Evolutionary conservation across 306 rosid genomes (phyloP), one percentile per base, ranked within the genome.

Genomic region (Quercus bicolor): DNA sequence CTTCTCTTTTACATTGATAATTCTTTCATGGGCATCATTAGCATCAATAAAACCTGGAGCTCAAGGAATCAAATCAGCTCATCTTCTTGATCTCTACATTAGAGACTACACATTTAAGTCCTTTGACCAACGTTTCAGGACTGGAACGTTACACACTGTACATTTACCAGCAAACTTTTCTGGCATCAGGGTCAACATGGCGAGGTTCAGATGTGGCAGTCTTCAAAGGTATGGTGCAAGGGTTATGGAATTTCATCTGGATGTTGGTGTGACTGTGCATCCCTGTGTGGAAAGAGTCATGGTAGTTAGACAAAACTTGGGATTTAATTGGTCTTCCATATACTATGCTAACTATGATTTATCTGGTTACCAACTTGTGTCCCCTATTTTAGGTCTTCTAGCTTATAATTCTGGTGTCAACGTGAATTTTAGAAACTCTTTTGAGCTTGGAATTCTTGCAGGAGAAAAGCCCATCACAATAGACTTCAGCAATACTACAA

Each of bases 211-310:
- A 71, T 95, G 99, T 73, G 98, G 99, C 3, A 95, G 99, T 86
- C 83, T 95, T 68, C 79, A 84, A 72, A 81, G 96, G 86, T 95
- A 95, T 33, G 99, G 99, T 40, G 94, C 98, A 1, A 59, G 82
- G 40, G 80, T 95, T 13, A 89, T 88, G 81, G 98, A 95, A 69
- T 95, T 95, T 29, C 90, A 79, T 81, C 87, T 95, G 7, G 83
- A 78, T 70, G 48, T 77, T 31, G 99, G 96, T 61, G 90, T 93
- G n/a, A 77, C 83, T 15, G 85, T 91, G 11, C 86, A 87, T 68
- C 98, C 99, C 40, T 93, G 98, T 79, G 94, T 88, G 16, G 98
- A 95, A 77, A 91, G 99, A 74, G 95, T 90, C 53, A 85, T 95
- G 89, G 43, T 95, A 60, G 87, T 95, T 6, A 84, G 87, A 53